These are phyloP conservation scores for Ilex paraguariensis DNA, from an alignment of 305 asterid species.

Conservation along the genomic window DNA sequence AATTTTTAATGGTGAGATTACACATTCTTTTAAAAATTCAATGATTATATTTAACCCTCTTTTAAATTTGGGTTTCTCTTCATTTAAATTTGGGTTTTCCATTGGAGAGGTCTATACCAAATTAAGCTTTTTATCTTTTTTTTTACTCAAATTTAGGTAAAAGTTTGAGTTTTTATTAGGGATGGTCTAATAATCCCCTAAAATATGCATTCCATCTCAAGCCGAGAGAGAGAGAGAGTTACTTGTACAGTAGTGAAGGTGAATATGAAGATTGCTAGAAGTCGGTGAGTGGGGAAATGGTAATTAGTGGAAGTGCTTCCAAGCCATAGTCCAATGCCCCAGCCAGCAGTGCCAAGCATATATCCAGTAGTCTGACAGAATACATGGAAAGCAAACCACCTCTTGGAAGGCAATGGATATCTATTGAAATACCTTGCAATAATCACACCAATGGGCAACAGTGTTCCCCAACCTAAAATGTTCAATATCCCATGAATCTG, in stretches of 20 bases:
- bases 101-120: too few species aligned
- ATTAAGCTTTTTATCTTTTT: too few species aligned
- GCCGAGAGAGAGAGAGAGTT: background rate
- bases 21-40: too few species aligned
- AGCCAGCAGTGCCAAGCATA: conserved; percentile 33
- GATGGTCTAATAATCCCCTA: too few species aligned
- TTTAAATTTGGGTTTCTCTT: too few species aligned
- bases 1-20: too few species aligned
- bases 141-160: too few species aligned
- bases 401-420: conserved; percentile 7
- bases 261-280: conserved; percentile 31
- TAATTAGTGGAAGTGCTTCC: conserved; percentile 30
- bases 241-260: conserved; percentile 52
- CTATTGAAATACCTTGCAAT: conserved; percentile 36
- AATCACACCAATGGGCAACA: conserved; percentile 51
- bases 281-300: conserved; percentile 29
- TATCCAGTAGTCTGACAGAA: conserved; percentile 42
- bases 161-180: too few species aligned
- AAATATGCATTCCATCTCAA: too few species aligned
- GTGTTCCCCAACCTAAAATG: conserved; percentile 55
- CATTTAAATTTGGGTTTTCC: too few species aligned
- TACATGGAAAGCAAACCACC: conserved; percentile 29
- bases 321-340: conserved; percentile 46
- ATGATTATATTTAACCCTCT: too few species aligned
- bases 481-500: conserved; percentile 57